Percentiles rank a stretch among this genome's conserved stretches.
phyloP scores from a whole-genome alignment of 1,284 basidiomycete genomes.

The Serendipita sp. region DNA sequence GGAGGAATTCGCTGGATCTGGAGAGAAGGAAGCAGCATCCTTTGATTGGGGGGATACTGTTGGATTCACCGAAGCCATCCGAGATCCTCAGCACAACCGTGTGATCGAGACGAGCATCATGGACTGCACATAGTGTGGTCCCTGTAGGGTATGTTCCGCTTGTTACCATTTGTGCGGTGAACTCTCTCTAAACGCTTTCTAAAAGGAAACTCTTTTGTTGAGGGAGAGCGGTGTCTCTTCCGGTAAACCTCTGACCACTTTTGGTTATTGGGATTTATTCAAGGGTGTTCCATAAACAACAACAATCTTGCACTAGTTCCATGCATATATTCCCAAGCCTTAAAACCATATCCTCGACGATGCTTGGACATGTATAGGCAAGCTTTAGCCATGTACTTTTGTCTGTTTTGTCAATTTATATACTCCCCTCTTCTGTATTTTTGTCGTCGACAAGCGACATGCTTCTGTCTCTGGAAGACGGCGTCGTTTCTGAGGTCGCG shows the following conservation, averaged over 20 bases:
- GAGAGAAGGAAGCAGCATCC: conserved; percentile 67
- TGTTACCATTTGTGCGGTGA: not conserved
- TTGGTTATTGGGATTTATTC: not conserved
- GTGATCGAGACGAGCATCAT: conserved; percentile 62
- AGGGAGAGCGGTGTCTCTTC: not conserved
- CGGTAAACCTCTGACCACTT: not conserved
- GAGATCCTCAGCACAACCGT: conserved; percentile 55
- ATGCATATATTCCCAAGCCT: too few species aligned
- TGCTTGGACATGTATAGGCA: too few species aligned
- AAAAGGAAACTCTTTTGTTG: not conserved
- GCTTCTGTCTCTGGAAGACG: too few species aligned
- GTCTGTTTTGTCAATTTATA: too few species aligned
- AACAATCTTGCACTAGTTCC: too few species aligned
- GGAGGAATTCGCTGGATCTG: conserved; percentile 52
- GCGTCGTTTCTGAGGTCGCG: too few species aligned
- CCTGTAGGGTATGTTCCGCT: not conserved
- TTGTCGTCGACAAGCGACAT: too few species aligned
- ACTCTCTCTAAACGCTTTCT: too few species aligned
- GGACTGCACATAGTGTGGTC: conserved; percentile 24
- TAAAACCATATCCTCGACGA: conserved; percentile 6
- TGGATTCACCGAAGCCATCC: conserved; percentile 62
- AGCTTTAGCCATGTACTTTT: too few species aligned
- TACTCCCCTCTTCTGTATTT: too few species aligned
- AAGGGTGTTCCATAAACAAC: not conserved
- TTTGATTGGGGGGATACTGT: conserved; percentile 65